These are phyloP conservation scores for Gentiana dahurica DNA, from an alignment of 257 asterid species.

Conservation along the genomic window DNA sequence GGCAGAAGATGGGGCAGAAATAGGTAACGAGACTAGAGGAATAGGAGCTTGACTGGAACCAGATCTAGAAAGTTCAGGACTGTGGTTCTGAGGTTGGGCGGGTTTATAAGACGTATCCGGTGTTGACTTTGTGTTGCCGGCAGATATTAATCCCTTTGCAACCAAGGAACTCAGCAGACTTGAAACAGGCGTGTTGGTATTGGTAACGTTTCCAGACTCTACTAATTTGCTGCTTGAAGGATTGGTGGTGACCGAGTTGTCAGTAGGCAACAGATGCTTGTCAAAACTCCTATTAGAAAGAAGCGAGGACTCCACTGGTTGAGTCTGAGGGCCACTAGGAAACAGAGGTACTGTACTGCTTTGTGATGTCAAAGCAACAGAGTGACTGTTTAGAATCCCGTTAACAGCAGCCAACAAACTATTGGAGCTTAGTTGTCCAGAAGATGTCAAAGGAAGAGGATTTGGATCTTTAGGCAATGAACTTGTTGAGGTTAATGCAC, in stretches of 20 bases:
- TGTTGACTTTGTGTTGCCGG: slow-evolving; percentile 38
- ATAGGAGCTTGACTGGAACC: slow-evolving; percentile 29
- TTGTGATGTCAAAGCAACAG: slow-evolving; percentile 19
- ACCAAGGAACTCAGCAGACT: slow-evolving; percentile 73
- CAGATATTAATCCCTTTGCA: slow-evolving; percentile 63
- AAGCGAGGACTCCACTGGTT: slow-evolving; percentile 11
- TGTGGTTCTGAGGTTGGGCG: slow-evolving; percentile 26
- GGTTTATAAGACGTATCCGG: slow-evolving; percentile 20
- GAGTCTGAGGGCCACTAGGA: slow-evolving; percentile 15
- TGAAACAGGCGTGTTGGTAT: slow-evolving; percentile 58
- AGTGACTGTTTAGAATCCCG: slow-evolving; percentile 31
- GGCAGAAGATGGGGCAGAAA: slow-evolving; percentile 22
- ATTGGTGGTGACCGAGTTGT: slow-evolving; percentile 24
- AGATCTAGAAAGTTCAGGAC: slow-evolving; percentile 25
- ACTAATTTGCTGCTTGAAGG: slow-evolving; percentile 21
- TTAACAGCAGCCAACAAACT: slow-evolving; percentile 46
- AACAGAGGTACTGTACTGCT: slow-evolving; percentile 21
- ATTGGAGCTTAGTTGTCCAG: slow-evolving; percentile 45
- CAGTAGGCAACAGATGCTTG: slow-evolving; percentile 17
- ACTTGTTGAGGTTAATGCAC: slow-evolving; percentile 19
- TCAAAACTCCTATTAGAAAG: slow-evolving; percentile 31
- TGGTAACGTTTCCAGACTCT: slow-evolving; percentile 24
- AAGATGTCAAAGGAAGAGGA: slow-evolving; percentile 28
- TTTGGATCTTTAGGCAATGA: slow-evolving; percentile 40
- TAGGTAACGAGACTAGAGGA: slow-evolving; percentile 22